Base-by-base conservation (phyloP, 2,329 filamentous ascomycete genomes). In the Cryphonectria radicalis region DNA sequence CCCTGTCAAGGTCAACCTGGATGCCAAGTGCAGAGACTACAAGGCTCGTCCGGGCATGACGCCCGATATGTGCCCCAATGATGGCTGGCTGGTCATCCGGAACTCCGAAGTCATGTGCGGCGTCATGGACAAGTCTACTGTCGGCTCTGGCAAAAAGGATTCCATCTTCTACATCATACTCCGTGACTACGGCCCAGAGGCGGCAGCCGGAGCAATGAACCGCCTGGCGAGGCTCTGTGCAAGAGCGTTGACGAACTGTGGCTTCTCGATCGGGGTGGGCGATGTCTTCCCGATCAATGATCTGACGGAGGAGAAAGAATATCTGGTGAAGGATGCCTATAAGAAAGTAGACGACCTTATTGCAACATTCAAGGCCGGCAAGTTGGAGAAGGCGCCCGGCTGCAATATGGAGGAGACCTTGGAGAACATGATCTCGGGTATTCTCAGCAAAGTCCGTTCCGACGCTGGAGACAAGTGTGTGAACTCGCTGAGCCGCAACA, bases 21-120 rank as follows among this genome's bases (percentile, higher is more conserved):
- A 99, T 77, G 95, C 95, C 60, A 94, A 95, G 77, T 97, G 95
- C 81, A 92, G 92, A 86, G 89, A 94, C 70, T 98, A 92, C 80
- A 89, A 89, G 74, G 83, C 87, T n/a, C 85, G 85, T 3, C 82
- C 87, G 0, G 88, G 87, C 1, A 83, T 83, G 73, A 82, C 81
- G 62, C 89, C 91, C 1, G 91, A 93, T 74, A 91, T 97, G 83
- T 93, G 95, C 77, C 89, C 92, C 22, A 93, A 96, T 75, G 96
- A 99, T 80, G 91, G 92, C 10, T 98, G 93, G 88, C 85, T 99
- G 13, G 94, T 97, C 19, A 92, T 99, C 73, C 92, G 95, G 70
- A 98, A 99, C 79, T 98, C 95, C 0, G 95, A 98, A 80, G 91
- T 98, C 73, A 97, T 99, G 93, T 98, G 95, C 78, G 96, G 96